phyloP scores from a whole-genome alignment of 2,329 filamentous ascomycete species.

The Teratosphaeria nubilosa region DNA sequence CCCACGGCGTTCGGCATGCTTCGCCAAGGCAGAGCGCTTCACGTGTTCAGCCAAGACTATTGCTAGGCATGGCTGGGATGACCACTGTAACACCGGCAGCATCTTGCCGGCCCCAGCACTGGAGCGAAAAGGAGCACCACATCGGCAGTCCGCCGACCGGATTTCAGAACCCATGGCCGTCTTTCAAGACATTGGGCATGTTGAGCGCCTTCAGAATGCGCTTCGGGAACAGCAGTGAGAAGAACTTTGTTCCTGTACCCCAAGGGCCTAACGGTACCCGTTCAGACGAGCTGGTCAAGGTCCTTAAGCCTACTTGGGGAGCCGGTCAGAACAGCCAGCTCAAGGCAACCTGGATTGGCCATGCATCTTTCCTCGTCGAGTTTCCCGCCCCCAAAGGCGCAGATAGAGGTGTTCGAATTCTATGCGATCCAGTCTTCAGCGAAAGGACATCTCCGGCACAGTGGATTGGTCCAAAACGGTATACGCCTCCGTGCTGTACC shows the following conservation, averaged over 20 bases:
- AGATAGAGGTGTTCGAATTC: constrained; percentile 33
- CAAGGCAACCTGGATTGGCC: constrained; percentile 43
- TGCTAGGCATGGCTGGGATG: background rate
- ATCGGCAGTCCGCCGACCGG: constrained; percentile 33
- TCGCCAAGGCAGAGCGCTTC: background rate
- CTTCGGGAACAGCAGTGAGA: constrained; percentile 27
- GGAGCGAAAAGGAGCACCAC: constrained; percentile 26
- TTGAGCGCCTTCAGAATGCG: constrained; percentile 25
- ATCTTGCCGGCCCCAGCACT: background rate
- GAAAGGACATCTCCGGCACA: constrained; percentile 38
- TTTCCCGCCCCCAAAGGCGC: constrained; percentile 23
- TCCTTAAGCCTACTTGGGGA: constrained; percentile 34
- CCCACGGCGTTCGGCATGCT: background rate
- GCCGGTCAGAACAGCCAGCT: constrained; percentile 18
- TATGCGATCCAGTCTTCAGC: constrained; percentile 46
- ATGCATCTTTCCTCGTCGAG: constrained; percentile 41
- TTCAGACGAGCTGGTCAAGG: constrained; percentile 31
- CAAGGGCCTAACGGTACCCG: constrained; percentile 19
- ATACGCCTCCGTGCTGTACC: constrained; percentile 41
- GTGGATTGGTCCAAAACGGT: constrained; percentile 41
- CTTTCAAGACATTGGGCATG: constrained; percentile 20
- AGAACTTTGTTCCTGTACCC: constrained; percentile 39
- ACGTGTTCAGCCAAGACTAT: background rate
- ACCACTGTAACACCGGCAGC: background rate
- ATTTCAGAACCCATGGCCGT: constrained; percentile 44